Evolutionary conservation across 306 rosid species (phyloP), one percentile per base, ranked within the genome.

Genomic region (Lathyrus tuberosus): DNA sequence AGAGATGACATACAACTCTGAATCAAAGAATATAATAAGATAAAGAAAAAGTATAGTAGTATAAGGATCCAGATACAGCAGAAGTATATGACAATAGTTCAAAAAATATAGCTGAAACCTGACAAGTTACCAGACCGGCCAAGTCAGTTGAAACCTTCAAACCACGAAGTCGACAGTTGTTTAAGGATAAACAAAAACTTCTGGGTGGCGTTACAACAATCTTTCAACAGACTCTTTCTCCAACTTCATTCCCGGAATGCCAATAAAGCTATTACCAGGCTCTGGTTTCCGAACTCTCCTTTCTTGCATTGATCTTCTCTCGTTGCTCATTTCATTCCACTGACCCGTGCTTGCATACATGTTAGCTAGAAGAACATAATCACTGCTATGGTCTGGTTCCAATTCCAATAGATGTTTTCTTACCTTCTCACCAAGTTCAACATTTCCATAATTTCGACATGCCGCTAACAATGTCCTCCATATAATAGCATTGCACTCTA

Each of bases 391-490:
- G 66, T 88, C 82, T 48, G 89, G 81, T 62, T 85, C 89, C 70
- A 89, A 52, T 74, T 80, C 80, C 79, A 82, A 20, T 24, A 87
- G 74, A 69, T 79, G 92, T 43, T 78, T 79, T 66, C 91, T 83
- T 42, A 89, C 92, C 79, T 53, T 80, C 81, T 83, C 87, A 24
- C 89, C 96, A 43, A 89, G 81, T 63, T 80, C 80, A 62, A 87
- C 64, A 2, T 82, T 17, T 51, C 86, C 88, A 58, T 92, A 90
- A 75, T 78, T 20, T 71, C 80, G 70, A 75, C 96, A 86, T 0
- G 95, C 86, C 4, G 92, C 88, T 69, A 89, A 75, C 65, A 89
- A 70, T 7, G 91, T 79, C 82, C 96, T 89, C 95, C 92, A 89
- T 16, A 85, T 79, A 54, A 89, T 59, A n/a, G 92, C 89, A 79